Base-by-base conservation (phyloP, 306 rosid species). In the Castanea crenata region DNA sequence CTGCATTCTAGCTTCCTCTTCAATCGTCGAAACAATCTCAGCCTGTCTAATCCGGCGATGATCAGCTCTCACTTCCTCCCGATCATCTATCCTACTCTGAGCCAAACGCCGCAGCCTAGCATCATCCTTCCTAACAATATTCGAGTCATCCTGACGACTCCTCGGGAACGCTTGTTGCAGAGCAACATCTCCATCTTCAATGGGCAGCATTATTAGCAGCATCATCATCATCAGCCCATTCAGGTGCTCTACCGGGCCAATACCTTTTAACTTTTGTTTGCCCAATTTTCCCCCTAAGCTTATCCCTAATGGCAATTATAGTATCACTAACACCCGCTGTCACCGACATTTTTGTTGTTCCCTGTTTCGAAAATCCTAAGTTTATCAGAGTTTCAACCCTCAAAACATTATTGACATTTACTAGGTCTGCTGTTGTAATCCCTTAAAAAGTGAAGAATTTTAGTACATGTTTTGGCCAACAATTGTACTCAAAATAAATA, bases 171-270 rank as follows among this genome's bases (percentile, higher is more conserved):
- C 97, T 74, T 86, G 83, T 86, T 92, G 97, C 71, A 94, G 80
- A 18, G 94, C 90, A 56, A 88, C 94, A 19, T 81, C 89, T 88
- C 78, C 71, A 32, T 38, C 46, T 38, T 38, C 46, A 2, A 2
- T 38, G 11, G 46, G 46, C 46, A 38, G 44, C 44, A 38, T 6
- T 9, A 38, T 38, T 38, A 38, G 44, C 44, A 38, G 11, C 11
- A 0, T 75, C 83, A 14, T 80, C 90, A 9, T 90, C 96, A 74
- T 92, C 99, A 20, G 90, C 98, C 98, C 98, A 95, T 85, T 92
- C 99, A 0, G 99, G 99, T 54, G 87, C 97, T 83, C 93, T 92
- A 70, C 99, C 99, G 0, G 99, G 99, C 99, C 99, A 95, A 83
- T 95, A 95, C 77, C 98, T 86, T 78, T 87, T 88, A 44, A 95